phyloP scores from a whole-genome alignment of 2,329 filamentous ascomycete genomes.

The Calcarisporium arbuscula region DNA sequence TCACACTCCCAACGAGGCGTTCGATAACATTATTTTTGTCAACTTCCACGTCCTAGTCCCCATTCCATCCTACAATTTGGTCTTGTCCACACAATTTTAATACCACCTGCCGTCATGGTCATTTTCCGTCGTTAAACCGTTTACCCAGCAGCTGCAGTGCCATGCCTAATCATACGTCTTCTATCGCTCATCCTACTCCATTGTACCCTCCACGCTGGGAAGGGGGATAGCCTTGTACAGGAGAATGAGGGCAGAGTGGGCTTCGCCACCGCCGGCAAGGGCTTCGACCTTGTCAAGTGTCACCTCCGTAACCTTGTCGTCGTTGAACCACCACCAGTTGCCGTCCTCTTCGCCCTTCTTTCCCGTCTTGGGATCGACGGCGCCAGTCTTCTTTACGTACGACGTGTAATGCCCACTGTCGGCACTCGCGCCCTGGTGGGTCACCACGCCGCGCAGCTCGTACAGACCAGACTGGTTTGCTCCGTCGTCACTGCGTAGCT shows the following conservation, averaged over 20 bases:
- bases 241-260: slow-evolving; percentile 74
- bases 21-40: no score
- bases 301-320: slow-evolving; percentile 93
- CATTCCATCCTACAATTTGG: no score
- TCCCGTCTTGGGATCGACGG: slow-evolving; percentile 66
- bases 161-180: no score
- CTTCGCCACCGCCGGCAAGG: slow-evolving; percentile 82
- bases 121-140: no score
- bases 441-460: slow-evolving; percentile 88
- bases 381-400: slow-evolving; percentile 87
- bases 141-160: no score
- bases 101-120: no score
- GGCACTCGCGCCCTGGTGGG: slow-evolving; percentile 92
- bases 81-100: no score
- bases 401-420: slow-evolving; percentile 98
- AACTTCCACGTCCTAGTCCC: no score
- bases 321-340: slow-evolving; percentile 99
- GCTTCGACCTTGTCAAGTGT: slow-evolving; percentile 85
- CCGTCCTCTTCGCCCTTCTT: slow-evolving; percentile 77
- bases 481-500: slow-evolving; percentile 69
- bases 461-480: slow-evolving; percentile 93
- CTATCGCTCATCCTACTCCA: slow-evolving; percentile 15
- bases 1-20: no score
- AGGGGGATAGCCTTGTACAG: slow-evolving; percentile 71
- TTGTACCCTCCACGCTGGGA: slow-evolving; percentile 47